Percentiles rank a stretch among this genome's conserved stretches.
phyloP scores from a whole-genome alignment of 768 basidiomycete genomes.

The Panellus pusillus region DNA sequence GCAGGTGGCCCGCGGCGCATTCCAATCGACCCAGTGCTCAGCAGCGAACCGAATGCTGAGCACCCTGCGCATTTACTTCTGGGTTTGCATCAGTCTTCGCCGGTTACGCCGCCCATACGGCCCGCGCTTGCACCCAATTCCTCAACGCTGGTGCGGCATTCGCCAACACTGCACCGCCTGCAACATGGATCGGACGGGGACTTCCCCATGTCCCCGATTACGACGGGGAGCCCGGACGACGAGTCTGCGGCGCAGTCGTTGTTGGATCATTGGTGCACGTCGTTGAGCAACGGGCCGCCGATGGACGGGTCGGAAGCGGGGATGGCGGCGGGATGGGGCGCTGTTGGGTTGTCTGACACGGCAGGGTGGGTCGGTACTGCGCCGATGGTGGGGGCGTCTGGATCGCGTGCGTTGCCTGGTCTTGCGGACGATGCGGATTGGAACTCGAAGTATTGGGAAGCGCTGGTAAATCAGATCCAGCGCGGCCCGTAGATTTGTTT shows the following conservation, averaged over 20 bases:
- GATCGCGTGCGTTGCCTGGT: slow-evolving; percentile 46
- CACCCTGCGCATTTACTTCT: slow-evolving; percentile 54
- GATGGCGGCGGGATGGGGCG: slow-evolving; percentile 58
- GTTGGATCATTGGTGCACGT: slow-evolving; percentile 83
- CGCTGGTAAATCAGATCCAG: slow-evolving; percentile 64
- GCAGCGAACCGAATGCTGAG: slow-evolving; percentile 28
- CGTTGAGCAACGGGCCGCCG: slow-evolving; percentile 63
- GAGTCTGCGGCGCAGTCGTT: slow-evolving; percentile 75
- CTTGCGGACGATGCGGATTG: slow-evolving; percentile 65
- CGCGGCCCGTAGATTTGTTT: slow-evolving; percentile 32
- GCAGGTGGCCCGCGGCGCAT: slow-evolving; percentile 29
- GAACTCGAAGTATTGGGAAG: slow-evolving; percentile 84
- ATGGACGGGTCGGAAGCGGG: slow-evolving; percentile 50
- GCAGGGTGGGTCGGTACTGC: slow-evolving; percentile 57
- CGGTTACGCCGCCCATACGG: slow-evolving; percentile 34
- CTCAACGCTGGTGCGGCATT: slow-evolving; percentile 32
- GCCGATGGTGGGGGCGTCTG: slow-evolving; percentile 39
- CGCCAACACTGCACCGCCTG: slow-evolving; percentile 61
- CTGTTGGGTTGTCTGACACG: slow-evolving; percentile 55
- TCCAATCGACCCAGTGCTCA: slow-evolving; percentile 27
- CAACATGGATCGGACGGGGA: slow-evolving; percentile 50
- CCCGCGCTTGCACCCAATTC: slow-evolving; percentile 29
- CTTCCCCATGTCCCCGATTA: slow-evolving; percentile 57
- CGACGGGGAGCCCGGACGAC: slow-evolving; percentile 76
- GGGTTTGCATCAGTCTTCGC: slow-evolving; percentile 43